phyloP scores from a whole-genome alignment of 2,329 filamentous ascomycete species.

The Podosphaera aphanis region DNA sequence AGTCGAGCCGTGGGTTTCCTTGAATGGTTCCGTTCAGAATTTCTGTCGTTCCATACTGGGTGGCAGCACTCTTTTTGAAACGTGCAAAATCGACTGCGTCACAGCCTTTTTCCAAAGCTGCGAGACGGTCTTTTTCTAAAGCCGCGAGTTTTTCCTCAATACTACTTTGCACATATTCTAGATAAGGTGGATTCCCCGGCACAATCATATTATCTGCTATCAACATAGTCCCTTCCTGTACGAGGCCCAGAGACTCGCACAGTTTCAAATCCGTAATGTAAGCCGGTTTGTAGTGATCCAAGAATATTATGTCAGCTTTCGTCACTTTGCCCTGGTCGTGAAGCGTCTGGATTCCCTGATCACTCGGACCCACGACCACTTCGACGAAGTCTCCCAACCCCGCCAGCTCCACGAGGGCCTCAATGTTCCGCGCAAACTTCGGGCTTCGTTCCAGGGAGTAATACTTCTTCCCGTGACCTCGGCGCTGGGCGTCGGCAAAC shows the following conservation, averaged over 20 bases:
- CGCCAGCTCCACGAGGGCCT: slow-evolving; percentile 46
- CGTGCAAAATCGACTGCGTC: slow-evolving; percentile 8
- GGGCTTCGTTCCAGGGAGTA: slow-evolving; percentile 51
- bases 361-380: slow-evolving; percentile 46
- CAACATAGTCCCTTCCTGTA: slow-evolving; percentile 37
- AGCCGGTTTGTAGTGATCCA: slow-evolving; percentile 60
- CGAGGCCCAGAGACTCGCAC: slow-evolving; percentile 44
- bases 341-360: slow-evolving; percentile 38
- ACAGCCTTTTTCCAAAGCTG: neutral
- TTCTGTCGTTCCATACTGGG: slow-evolving; percentile 15
- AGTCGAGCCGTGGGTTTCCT: slow-evolving; percentile 41
- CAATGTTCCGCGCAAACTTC: slow-evolving; percentile 48
- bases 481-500: slow-evolving; percentile 42
- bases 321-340: slow-evolving; percentile 20
- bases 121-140: neutral
- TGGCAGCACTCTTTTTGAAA: slow-evolving; percentile 3
- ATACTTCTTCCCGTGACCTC: slow-evolving; percentile 40
- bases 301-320: slow-evolving; percentile 24
- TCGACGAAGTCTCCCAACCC: slow-evolving; percentile 47
- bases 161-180: slow-evolving; percentile 44
- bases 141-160: slow-evolving; percentile 30
- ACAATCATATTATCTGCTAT: slow-evolving; percentile 50
- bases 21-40: slow-evolving; percentile 4
- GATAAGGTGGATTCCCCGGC: slow-evolving; percentile 46
- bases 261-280: slow-evolving; percentile 56